These are phyloP conservation scores for Cystofilobasidium macerans DNA, from an alignment of 768 basidiomycete genomes.

Conservation along the genomic window DNA sequence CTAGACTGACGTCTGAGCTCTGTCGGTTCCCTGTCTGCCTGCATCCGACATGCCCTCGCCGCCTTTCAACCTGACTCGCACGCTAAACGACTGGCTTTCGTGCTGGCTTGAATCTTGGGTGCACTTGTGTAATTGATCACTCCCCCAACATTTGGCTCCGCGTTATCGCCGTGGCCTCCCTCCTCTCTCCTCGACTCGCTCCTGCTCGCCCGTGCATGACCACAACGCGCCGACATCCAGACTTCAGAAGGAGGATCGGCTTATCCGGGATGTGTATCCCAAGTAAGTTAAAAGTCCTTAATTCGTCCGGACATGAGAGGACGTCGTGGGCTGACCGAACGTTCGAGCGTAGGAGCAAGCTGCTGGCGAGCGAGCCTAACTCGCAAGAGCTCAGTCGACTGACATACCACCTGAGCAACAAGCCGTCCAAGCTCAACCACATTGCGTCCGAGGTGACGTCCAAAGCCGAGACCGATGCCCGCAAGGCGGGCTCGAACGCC, in stretches of 20 bases:
- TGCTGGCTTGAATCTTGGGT: too few species aligned
- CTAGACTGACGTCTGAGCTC: too few species aligned
- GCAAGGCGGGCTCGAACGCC: conserved; percentile 14
- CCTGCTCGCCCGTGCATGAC: too few species aligned
- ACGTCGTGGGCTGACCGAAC: not conserved
- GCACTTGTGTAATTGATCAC: too few species aligned
- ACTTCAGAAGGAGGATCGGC: conserved; percentile 8
- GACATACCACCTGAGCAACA: conserved; percentile 34
- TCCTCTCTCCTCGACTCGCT: too few species aligned
- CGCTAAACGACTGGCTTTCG: too few species aligned
- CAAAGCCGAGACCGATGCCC: conserved; percentile 32
- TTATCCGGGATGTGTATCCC: conserved; percentile 16
- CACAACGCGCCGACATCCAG: not conserved
- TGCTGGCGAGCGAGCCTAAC: conserved; percentile 28
- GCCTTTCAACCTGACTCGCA: too few species aligned
- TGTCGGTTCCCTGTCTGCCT: too few species aligned
- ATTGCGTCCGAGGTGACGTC: conserved; percentile 36
- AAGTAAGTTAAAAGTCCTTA: not conserved
- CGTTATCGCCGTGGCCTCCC: too few species aligned
- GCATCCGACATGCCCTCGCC: too few species aligned
- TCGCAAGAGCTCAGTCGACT: conserved; percentile 36
- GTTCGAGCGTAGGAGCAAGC: conserved; percentile 1
- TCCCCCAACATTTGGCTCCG: too few species aligned
- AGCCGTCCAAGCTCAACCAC: conserved; percentile 34
- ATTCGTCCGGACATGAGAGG: not conserved